Evolutionary conservation across 495 filamentous ascomycete species (phyloP).

Genomic region (Penicillium fimorum): DNA sequence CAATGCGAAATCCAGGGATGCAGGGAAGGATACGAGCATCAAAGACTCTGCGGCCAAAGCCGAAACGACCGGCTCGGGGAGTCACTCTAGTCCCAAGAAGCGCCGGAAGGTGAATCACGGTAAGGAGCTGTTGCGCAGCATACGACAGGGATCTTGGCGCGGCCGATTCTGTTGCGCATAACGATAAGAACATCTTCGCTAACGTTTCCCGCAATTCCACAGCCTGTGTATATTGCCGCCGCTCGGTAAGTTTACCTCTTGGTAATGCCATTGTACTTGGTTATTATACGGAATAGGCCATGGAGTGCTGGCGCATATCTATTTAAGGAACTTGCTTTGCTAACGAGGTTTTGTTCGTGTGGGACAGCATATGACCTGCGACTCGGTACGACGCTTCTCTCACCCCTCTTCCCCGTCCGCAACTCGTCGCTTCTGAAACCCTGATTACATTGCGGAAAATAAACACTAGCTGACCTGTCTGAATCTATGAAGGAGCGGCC

Average conservation of each 20-base stretch:
- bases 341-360: constrained; percentile 43
- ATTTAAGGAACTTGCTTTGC: constrained; percentile 21
- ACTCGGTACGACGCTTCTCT: constrained; percentile 75
- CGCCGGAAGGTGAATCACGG: constrained; percentile 99
- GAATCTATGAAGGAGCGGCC: constrained; percentile 71
- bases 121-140: constrained; percentile 50
- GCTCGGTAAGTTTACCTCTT: constrained; percentile 74
- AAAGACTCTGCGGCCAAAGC: constrained; percentile 40
- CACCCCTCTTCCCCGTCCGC: constrained; percentile 36
- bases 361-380: constrained; percentile 98
- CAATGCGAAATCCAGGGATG: constrained; percentile 25
- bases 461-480: constrained; percentile 30
- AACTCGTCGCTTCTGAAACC: constrained; percentile 27
- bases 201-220: constrained; percentile 47
- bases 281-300: constrained; percentile 6
- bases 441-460: constrained; percentile 12
- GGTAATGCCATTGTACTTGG: not conserved
- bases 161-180: constrained; percentile 29
- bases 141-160: constrained; percentile 33
- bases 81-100: constrained; percentile 76
- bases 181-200: constrained; percentile 32
- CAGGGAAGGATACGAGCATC: constrained; percentile 30
- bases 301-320: not conserved
- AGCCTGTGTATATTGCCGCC: constrained; percentile 99
- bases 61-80: constrained; percentile 36